A percentile compares a stretch with the other conserved stretches of the same genome.
Evolutionary conservation across 2,329 filamentous ascomycete genomes (phyloP).

Genomic region (Neonectria faginata): DNA sequence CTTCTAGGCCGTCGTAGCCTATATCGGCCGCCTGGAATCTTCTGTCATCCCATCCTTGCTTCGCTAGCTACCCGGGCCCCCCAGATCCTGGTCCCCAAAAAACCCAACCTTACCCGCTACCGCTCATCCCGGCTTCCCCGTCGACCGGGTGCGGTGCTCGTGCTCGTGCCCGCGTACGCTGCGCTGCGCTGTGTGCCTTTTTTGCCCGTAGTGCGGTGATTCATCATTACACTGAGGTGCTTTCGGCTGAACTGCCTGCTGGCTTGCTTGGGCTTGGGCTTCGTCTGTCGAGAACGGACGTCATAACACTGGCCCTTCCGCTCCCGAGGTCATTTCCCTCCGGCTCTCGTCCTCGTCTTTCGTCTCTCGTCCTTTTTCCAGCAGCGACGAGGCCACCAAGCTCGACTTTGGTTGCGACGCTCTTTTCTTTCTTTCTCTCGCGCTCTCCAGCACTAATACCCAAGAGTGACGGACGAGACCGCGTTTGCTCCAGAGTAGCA

Average conservation of each 20-base stretch:
- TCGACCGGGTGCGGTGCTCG: slow-evolving; percentile 38
- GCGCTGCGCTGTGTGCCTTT: not conserved
- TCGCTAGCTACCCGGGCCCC: slow-evolving; percentile 3
- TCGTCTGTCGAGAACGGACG: slow-evolving; percentile 25
- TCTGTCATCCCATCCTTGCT: slow-evolving; percentile 22
- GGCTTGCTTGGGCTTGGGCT: slow-evolving; percentile 9
- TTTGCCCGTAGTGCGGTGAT: slow-evolving; percentile 19
- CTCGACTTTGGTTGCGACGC: slow-evolving; percentile 22
- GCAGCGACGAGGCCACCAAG: slow-evolving; percentile 1
- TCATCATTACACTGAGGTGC: slow-evolving; percentile 32
- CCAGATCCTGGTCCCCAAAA: slow-evolving; percentile 35
- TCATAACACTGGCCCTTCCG: slow-evolving; percentile 22
- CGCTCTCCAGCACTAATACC: slow-evolving; percentile 1
- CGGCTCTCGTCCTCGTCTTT: slow-evolving; percentile 9
- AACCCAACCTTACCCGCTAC: slow-evolving; percentile 30
- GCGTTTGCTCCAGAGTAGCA: slow-evolving; percentile 21
- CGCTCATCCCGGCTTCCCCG: slow-evolving; percentile 41
- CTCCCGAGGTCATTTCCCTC: slow-evolving; percentile 25
- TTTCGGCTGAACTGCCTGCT: slow-evolving; percentile 39
- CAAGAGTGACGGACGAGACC: slow-evolving; percentile 11
- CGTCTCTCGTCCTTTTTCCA: not conserved
- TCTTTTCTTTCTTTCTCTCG: slow-evolving; percentile 14
- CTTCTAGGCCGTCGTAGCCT: not conserved
- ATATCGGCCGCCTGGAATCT: slow-evolving; percentile 19
- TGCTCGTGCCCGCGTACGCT: slow-evolving; percentile 26